A percentile compares a stretch with the other conserved stretches of the same genome.
These are phyloP conservation scores for Peronospora belbahrii DNA, from an alignment of 352 stramenopile species.

Conservation along the genomic window DNA sequence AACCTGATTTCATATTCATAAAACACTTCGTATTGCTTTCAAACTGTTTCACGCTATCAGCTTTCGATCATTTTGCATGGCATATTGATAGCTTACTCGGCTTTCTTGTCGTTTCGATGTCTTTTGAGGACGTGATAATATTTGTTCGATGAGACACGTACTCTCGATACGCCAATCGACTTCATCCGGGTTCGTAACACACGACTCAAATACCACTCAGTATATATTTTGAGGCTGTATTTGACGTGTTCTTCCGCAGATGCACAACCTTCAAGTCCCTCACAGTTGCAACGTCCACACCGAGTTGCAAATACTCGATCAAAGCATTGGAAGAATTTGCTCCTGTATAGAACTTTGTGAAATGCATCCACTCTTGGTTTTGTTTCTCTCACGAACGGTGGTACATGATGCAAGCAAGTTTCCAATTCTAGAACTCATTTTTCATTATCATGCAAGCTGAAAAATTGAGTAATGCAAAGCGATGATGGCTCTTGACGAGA, in stretches of 20 bases:
- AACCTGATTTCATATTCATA: too few relatives aligned
- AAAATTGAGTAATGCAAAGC: too few relatives aligned
- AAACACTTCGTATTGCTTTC: too few relatives aligned
- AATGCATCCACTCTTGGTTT: slow-evolving; percentile 24
- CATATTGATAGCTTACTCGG: too few relatives aligned
- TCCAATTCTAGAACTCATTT: too few relatives aligned
- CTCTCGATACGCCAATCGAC: slow-evolving; percentile 56
- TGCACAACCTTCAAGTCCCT: slow-evolving; percentile 35
- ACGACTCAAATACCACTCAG: slow-evolving; percentile 44
- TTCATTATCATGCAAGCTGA: too few relatives aligned
- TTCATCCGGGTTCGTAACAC: slow-evolving; percentile 43
- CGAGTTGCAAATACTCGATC: slow-evolving; percentile 31
- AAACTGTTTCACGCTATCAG: too few relatives aligned
- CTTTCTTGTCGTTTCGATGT: background rate
- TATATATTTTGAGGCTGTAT: slow-evolving; percentile 33
- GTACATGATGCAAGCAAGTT: slow-evolving; percentile 28
- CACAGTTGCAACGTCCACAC: slow-evolving; percentile 31
- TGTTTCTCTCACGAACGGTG: slow-evolving; percentile 33
- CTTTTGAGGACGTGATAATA: slow-evolving; percentile 4
- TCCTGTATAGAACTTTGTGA: background rate
- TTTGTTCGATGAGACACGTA: slow-evolving; percentile 22
- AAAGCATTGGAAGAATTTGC: slow-evolving; percentile 8
- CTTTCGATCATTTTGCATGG: too few relatives aligned
- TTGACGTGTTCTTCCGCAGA: slow-evolving; percentile 3
- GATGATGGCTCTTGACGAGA: too few relatives aligned